Evolutionary conservation across 2,329 filamentous ascomycete species (phyloP).

Genomic region (Trichoderma endophyticum): DNA sequence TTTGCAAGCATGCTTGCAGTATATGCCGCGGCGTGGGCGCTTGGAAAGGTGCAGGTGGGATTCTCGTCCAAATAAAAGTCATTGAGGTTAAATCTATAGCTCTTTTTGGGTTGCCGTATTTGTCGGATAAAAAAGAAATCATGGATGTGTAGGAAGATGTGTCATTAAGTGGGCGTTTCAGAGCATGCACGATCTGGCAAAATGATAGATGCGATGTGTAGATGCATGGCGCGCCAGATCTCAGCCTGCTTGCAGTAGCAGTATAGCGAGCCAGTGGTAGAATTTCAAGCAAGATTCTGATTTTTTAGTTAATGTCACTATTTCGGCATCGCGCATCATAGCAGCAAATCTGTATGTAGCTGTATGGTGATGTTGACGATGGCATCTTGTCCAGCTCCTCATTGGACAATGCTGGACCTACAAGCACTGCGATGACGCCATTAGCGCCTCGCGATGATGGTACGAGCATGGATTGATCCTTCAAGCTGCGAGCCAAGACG

Average conservation of each 20-base stretch:
- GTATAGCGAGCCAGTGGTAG: neutral
- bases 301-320: neutral
- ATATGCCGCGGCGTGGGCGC: conserved; percentile 69
- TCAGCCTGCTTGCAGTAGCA: neutral
- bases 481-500: neutral
- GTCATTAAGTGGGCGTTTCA: conserved; percentile 21
- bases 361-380: neutral
- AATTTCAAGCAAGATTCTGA: conserved; percentile 2
- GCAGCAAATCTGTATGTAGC: neutral
- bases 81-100: conserved; percentile 19
- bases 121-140: neutral
- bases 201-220: conserved; percentile 19
- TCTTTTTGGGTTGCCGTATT: neutral
- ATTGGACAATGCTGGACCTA: neutral
- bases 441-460: conserved; percentile 5
- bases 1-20: conserved; percentile 70
- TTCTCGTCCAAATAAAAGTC: conserved; percentile 52
- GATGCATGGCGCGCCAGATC: conserved; percentile 6
- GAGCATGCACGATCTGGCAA: conserved; percentile 19
- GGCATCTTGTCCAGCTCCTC: neutral
- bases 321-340: neutral
- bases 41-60: conserved; percentile 77
- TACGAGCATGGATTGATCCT: neutral
- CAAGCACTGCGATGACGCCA: conserved; percentile 7
- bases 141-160: conserved; percentile 16